Conservation (phyloP, 352 stramenopile species). For the Pythium rishiriense region DNA sequence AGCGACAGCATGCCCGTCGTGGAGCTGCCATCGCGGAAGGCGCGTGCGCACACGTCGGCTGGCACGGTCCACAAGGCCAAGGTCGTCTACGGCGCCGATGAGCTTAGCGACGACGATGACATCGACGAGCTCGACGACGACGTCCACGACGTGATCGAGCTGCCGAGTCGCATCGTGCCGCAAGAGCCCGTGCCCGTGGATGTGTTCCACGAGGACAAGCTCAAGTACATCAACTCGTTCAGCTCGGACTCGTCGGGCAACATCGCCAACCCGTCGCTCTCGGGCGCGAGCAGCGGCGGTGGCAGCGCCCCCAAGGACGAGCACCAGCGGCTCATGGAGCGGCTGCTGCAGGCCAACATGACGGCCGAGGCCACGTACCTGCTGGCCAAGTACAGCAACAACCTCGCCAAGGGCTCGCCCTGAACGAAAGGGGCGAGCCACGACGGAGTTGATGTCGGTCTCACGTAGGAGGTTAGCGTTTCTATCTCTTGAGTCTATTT, state of each 20-base stretch:
- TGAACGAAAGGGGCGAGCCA: neutral
- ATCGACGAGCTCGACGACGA: constrained; percentile 27
- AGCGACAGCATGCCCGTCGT: constrained; percentile 10
- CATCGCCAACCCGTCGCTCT: constrained; percentile 20
- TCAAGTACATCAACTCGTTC: constrained; percentile 72
- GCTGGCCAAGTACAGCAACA: constrained; percentile 72
- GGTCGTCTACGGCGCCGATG: neutral
- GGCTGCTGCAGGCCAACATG: constrained; percentile 68
- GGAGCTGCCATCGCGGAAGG: constrained; percentile 4
- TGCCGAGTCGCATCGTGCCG: constrained; percentile 28
- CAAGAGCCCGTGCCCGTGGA: constrained; percentile 30
- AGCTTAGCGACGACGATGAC: constrained; percentile 31
- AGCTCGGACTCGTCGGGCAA: constrained; percentile 32
- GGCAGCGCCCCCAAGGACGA: constrained; percentile 27
- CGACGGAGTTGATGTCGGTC: neutral
- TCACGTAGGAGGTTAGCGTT: neutral
- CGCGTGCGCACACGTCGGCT: neutral
- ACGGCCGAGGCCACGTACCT: constrained; percentile 66
- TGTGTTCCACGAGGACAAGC: constrained; percentile 51
- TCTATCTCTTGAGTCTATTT: neutral
- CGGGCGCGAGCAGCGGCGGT: constrained; percentile 6
- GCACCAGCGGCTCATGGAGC: constrained; percentile 54
- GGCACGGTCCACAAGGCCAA: neutral
- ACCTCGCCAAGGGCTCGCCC: constrained; percentile 20
- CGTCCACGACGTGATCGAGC: constrained; percentile 37